Evolutionary conservation across 2,329 filamentous ascomycete genomes (phyloP).

Genomic region (Myriosclerotinia scirpicola): DNA sequence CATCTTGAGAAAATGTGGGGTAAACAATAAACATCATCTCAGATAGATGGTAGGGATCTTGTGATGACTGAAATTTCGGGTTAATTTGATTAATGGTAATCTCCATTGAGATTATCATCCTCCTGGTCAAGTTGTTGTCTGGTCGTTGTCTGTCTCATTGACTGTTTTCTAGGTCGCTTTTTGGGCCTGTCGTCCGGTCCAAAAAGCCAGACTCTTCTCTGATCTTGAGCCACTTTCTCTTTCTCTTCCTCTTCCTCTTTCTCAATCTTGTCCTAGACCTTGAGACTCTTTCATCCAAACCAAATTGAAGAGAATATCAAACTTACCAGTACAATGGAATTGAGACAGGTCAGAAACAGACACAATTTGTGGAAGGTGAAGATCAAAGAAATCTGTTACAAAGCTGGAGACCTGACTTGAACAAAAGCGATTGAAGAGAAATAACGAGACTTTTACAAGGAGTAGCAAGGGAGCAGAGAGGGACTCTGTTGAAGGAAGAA

Average conservation of each 20-base stretch:
- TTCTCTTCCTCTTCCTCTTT: background rate
- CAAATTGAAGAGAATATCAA: background rate
- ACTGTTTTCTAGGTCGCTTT: too few species aligned
- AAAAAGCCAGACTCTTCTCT: background rate
- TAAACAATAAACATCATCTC: background rate
- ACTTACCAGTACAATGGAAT: slow-evolving; percentile 1
- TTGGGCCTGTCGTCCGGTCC: background rate
- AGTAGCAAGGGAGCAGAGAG: slow-evolving; percentile 5
- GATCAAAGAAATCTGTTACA: background rate
- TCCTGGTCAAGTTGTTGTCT: background rate
- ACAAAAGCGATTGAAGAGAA: background rate
- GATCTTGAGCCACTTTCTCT: background rate
- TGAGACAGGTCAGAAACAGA: background rate
- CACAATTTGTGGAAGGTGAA: background rate
- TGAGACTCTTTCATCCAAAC: background rate
- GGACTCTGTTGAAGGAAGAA: background rate
- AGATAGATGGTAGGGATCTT: background rate
- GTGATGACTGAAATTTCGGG: background rate
- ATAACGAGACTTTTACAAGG: slow-evolving; percentile 3
- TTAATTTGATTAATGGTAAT: background rate
- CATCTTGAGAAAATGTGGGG: background rate
- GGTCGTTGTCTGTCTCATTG: background rate
- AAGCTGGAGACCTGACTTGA: background rate
- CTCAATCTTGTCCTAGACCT: too few species aligned
- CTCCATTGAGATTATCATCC: background rate